Conservation (phyloP, 1,284 basidiomycete genomes). For the Phylloboletellus chloephorus region DNA sequence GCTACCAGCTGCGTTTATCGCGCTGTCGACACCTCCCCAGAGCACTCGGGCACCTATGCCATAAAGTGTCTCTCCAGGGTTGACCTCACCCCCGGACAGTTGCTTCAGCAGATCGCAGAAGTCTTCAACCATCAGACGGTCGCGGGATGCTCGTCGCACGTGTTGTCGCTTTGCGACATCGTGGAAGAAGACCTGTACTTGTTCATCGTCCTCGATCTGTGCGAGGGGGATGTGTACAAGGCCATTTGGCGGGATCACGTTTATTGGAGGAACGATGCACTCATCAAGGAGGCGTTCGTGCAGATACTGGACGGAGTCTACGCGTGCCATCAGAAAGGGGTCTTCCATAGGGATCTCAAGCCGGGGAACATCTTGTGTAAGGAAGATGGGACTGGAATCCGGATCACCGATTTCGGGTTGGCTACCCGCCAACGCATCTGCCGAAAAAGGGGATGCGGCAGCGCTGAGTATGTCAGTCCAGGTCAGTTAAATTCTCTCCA, state of each 20-base stretch:
- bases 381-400: constrained; percentile 51
- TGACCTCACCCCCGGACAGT: constrained; percentile 46
- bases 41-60: constrained; percentile 39
- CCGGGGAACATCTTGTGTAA: constrained; percentile 82
- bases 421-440: constrained; percentile 65
- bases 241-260: constrained; percentile 45
- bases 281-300: constrained; percentile 61
- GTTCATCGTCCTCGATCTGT: constrained; percentile 58
- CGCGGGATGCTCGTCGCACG: constrained; percentile 45
- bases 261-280: constrained; percentile 45
- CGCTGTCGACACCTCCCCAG: constrained; percentile 8
- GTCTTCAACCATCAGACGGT: constrained; percentile 54
- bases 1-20: constrained; percentile 12
- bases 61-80: constrained; percentile 66
- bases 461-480: constrained; percentile 78
- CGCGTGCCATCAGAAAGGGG: constrained; percentile 60
- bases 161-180: constrained; percentile 52
- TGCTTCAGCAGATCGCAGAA: constrained; percentile 54
- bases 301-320: constrained; percentile 79
- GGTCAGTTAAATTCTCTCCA: constrained; percentile 37
- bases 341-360: constrained; percentile 87
- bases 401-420: constrained; percentile 81
- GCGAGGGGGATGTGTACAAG: constrained; percentile 52
- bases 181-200: constrained; percentile 49
- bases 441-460: constrained; percentile 75